Percentiles rank a stretch among this genome's conserved stretches.
phyloP scores from a whole-genome alignment of 495 filamentous ascomycete genomes.

The Neurospora sp. region DNA sequence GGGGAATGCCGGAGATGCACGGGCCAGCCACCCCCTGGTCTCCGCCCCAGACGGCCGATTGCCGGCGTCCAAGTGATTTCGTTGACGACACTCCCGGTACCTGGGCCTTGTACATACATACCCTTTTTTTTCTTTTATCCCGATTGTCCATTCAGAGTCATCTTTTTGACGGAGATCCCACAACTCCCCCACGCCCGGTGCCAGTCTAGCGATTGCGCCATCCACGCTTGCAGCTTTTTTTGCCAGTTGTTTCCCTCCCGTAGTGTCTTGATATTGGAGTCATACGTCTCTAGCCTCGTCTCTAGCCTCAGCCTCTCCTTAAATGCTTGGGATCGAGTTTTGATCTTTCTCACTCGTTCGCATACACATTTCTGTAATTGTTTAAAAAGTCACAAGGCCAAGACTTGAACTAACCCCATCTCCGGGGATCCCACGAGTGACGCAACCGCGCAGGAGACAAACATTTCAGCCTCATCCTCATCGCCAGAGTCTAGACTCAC shows the following conservation, averaged over 20 bases:
- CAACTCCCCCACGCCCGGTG: not conserved
- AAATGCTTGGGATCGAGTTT: not conserved
- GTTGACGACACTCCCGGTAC: not conserved
- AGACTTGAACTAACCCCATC: not conserved
- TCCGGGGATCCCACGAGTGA: not conserved
- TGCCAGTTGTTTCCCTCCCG: not conserved
- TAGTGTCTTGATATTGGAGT: not conserved
- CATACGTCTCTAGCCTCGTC: not conserved
- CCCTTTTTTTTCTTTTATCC: no score
- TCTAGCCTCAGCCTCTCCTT: not conserved
- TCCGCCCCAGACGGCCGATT: slow-evolving; percentile 15
- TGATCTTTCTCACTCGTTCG: not conserved
- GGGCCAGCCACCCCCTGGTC: not conserved
- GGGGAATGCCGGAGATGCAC: not conserved
- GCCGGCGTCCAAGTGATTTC: slow-evolving; percentile 9
- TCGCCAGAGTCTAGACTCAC: not conserved
- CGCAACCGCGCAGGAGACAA: not conserved
- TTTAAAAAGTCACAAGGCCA: not conserved
- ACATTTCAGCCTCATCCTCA: not conserved
- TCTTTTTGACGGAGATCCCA: not conserved
- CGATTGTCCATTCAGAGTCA: not conserved
- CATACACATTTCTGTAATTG: not conserved
- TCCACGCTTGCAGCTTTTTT: slow-evolving; percentile 18
- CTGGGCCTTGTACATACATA: not conserved
- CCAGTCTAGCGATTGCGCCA: slow-evolving; percentile 19